A percentile compares a stretch with the other conserved stretches of the same genome.
phyloP scores from a whole-genome alignment of 306 rosid genomes.

The Urtica urens region DNA sequence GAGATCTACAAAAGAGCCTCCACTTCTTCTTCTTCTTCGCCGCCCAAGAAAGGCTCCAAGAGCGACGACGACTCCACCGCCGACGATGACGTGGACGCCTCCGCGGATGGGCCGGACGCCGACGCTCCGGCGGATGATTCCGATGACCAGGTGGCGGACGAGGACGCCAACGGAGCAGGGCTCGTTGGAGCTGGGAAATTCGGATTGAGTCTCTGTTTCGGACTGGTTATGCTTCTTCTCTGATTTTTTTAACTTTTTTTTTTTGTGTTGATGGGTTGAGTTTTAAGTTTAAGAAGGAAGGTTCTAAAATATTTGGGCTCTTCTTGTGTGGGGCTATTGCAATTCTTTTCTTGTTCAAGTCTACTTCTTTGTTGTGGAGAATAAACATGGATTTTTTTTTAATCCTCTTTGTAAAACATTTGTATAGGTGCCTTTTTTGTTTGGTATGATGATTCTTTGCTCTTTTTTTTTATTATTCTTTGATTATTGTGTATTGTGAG shows the following conservation, averaged over 20 bases:
- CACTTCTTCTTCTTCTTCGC: slow-evolving; percentile 20
- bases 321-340: slow-evolving; percentile 6
- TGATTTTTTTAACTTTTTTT: slow-evolving; percentile 24
- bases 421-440: slow-evolving; percentile 1
- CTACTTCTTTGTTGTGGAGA: slow-evolving; percentile 11
- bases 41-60: slow-evolving; percentile 19
- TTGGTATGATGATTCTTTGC: slow-evolving; percentile 1
- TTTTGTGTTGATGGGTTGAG: neutral
- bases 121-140: slow-evolving; percentile 28
- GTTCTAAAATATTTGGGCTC: no score
- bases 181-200: slow-evolving; percentile 31
- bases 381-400: neutral
- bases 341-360: neutral
- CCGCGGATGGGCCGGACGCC: slow-evolving; percentile 11
- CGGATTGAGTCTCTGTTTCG: slow-evolving; percentile 38
- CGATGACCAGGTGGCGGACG: slow-evolving; percentile 48
- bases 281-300: neutral
- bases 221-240: slow-evolving; percentile 30
- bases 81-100: slow-evolving; percentile 28
- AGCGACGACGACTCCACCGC: slow-evolving; percentile 42
- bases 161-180: slow-evolving; percentile 24
- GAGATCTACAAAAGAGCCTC: slow-evolving; percentile 48
- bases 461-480: neutral
- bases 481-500: neutral
- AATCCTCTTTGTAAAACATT: neutral